Base-by-base conservation (phyloP, 306 rosid species). In the Leucaena leucocephala region DNA sequence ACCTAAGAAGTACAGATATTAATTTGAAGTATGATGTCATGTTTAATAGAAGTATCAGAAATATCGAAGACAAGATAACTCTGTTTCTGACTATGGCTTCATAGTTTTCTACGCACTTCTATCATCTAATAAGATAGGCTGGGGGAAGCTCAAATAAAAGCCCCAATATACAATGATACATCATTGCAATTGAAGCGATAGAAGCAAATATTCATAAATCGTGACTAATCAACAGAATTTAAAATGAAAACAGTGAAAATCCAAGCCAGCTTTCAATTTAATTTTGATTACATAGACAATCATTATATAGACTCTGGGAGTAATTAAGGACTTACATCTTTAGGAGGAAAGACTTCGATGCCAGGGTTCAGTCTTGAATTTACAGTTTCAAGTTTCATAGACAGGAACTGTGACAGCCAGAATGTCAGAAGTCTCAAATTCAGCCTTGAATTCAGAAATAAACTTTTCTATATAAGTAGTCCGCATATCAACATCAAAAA, bases 311-410 rank as follows among this genome's bases (percentile, higher is more conserved):
- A 27, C 39, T 68, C 6, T 11, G 34, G 68, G n/a, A 5, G 8
- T 4, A 12, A 59, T 73, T 52, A 15, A 42, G 38, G 58, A 76
- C 94, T 89, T 87, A 88, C 97, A 82, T 88, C 94, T 92, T 92
- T 90, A 75, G 93, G 80, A 75, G 97, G 92, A 84, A 92, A 90
- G 63, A 81, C 87, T 69, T 94, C 97, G 35, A 92, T 84, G 40
- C 88, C 86, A 63, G 97, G 93, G 72, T 82, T 76, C 83, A 85
- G 5, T 82, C 97, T 87, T 49, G 98, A 68, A 85, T 92, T 92
- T 62, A 94, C 97, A 71, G 94, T 89, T 88, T 94, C 98, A 27
- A 94, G 93, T 90, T 94, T 94, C 98, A 92, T 92, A 1, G 98
- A 94, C 81, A 94, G 88, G 87, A 94, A 94, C 98, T 94, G 93